Percentiles rank a stretch among this genome's conserved stretches.
phyloP scores from a whole-genome alignment of 768 basidiomycete genomes.

The Saitozyma podzolica region DNA sequence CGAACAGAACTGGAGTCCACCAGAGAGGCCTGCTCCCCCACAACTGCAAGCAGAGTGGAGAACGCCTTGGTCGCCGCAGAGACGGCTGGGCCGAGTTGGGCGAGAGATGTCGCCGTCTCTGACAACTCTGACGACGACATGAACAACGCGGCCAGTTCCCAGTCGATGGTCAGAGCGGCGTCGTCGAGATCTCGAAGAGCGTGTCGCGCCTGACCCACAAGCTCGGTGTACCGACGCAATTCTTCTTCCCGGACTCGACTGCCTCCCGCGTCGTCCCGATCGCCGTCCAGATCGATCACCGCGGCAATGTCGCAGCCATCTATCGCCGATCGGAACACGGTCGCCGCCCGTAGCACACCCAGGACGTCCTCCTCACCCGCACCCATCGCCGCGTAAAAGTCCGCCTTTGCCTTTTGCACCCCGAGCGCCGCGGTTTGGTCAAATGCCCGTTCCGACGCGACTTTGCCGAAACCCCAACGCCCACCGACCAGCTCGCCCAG shows the following conservation, averaged over 20 bases:
- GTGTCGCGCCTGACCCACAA: slow-evolving; percentile 36
- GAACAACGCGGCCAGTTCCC: background rate
- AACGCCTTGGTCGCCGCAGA: slow-evolving; percentile 17
- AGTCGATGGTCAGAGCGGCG: slow-evolving; percentile 5
- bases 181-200: slow-evolving; percentile 33
- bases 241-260: slow-evolving; percentile 18
- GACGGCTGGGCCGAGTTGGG: slow-evolving; percentile 8
- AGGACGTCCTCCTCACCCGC: slow-evolving; percentile 2
- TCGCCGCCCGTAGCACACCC: slow-evolving; percentile 20
- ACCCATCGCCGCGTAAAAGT: slow-evolving; percentile 14
- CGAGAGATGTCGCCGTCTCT: background rate
- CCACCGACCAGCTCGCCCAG: slow-evolving; percentile 25
- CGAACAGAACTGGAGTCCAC: slow-evolving; percentile 17
- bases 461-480: slow-evolving; percentile 33
- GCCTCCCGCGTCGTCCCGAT: slow-evolving; percentile 11
- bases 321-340: slow-evolving; percentile 13
- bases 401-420: slow-evolving; percentile 19
- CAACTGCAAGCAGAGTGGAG: slow-evolving; percentile 25
- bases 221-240: slow-evolving; percentile 25
- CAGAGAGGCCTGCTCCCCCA: slow-evolving; percentile 28
- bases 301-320: slow-evolving; percentile 42
- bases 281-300: slow-evolving; percentile 48
- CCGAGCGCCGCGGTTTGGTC: slow-evolving; percentile 23
- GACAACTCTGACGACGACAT: background rate
- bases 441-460: slow-evolving; percentile 11